These are phyloP conservation scores for Pseudogymnoascus verrucosus DNA, from an alignment of 2,329 filamentous ascomycete species.

Conservation along the genomic window DNA sequence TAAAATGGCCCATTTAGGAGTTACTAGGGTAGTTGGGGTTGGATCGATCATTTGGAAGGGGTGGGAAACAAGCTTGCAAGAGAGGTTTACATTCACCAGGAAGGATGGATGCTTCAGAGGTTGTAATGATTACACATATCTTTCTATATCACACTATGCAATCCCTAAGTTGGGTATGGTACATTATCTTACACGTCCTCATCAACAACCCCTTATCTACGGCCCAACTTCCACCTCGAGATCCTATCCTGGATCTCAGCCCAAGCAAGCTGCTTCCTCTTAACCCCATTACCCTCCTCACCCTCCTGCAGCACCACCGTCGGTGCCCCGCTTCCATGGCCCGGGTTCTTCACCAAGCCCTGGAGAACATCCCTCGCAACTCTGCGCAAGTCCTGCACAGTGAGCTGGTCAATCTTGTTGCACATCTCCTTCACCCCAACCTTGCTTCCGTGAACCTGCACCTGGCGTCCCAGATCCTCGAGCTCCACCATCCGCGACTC, in stretches of 20 bases:
- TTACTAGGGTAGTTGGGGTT: not conserved
- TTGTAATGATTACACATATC: not conserved
- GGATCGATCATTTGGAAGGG: not conserved
- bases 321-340: constrained; percentile 74
- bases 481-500: constrained; percentile 96
- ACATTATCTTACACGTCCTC: constrained; percentile 8
- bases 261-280: constrained; percentile 66
- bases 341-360: constrained; percentile 66
- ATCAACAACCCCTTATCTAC: constrained; percentile 33
- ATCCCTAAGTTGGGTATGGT: constrained; percentile 9
- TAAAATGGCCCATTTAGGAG: not conserved
- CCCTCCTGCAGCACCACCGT: constrained; percentile 94
- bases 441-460: constrained; percentile 93
- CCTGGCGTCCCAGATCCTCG: constrained; percentile 87
- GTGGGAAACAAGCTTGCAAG: not conserved
- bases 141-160: constrained; percentile 8
- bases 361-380: constrained; percentile 74
- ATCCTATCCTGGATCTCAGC: constrained; percentile 85
- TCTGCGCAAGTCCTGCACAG: constrained; percentile 68
- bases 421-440: constrained; percentile 93
- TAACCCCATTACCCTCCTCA: constrained; percentile 53
- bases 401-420: constrained; percentile 71
- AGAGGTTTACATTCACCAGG: not conserved
- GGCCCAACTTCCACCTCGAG: constrained; percentile 72
- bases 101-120: not conserved